Percentiles rank a stretch among this genome's conserved stretches.
phyloP scores from a whole-genome alignment of 2,329 filamentous ascomycete genomes.

The Penicillium sp. region DNA sequence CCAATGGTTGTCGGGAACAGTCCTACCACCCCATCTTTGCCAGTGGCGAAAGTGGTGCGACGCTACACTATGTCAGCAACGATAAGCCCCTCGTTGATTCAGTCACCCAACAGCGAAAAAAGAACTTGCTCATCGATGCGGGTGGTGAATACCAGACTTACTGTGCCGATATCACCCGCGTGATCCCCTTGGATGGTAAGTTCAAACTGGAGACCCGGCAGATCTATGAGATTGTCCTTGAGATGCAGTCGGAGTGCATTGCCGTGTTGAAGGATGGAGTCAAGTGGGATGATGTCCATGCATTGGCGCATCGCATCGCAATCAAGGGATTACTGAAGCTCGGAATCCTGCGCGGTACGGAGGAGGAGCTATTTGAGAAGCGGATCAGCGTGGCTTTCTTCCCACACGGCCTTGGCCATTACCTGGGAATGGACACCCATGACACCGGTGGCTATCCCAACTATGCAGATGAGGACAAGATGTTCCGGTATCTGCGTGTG shows the following conservation, averaged over 20 bases:
- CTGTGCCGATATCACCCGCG: constrained; percentile 85
- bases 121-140: constrained; percentile 81
- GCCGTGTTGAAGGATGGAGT: constrained; percentile 67
- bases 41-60: constrained; percentile 76
- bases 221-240: constrained; percentile 75
- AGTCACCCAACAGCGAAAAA: constrained; percentile 46
- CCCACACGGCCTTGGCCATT: constrained; percentile 87
- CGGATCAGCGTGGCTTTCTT: constrained; percentile 89
- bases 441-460: constrained; percentile 79
- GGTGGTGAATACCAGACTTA: constrained; percentile 85
- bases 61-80: constrained; percentile 84
- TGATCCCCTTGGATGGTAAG: constrained; percentile 72
- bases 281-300: constrained; percentile 70
- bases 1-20: constrained; percentile 71
- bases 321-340: constrained; percentile 68
- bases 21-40: constrained; percentile 90
- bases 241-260: constrained; percentile 79
- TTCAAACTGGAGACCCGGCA: constrained; percentile 69
- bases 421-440: constrained; percentile 90
- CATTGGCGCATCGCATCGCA: constrained; percentile 70
- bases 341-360: constrained; percentile 66
- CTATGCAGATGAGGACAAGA: constrained; percentile 73
- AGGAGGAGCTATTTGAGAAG: constrained; percentile 71
- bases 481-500: constrained; percentile 86
- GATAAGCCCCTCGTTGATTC: constrained; percentile 65